Conservation (phyloP, 2,329 filamentous ascomycete genomes). For the Onygenales sp. region DNA sequence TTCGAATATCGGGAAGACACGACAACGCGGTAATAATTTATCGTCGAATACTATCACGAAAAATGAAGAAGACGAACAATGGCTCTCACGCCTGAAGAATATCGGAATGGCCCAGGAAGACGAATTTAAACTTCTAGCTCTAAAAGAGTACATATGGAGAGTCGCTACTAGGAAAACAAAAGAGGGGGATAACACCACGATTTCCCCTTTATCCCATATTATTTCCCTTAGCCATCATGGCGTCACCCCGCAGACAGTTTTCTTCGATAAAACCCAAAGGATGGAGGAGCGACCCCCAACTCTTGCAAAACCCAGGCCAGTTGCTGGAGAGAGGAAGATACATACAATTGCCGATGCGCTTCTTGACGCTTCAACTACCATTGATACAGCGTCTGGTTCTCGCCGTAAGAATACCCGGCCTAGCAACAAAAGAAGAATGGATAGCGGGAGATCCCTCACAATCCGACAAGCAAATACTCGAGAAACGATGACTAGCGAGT, state of each 20-base stretch:
- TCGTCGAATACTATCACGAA: conserved; percentile 55
- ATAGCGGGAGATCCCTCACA: conserved; percentile 11
- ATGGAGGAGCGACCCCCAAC: conserved; percentile 31
- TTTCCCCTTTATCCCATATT: conserved; percentile 50
- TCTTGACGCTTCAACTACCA: conserved; percentile 81
- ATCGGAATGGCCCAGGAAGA: conserved; percentile 75
- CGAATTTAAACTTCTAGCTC: conserved; percentile 75
- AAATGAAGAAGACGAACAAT: conserved; percentile 90
- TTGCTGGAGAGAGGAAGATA: conserved; percentile 34
- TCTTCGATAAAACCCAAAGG: conserved; percentile 71
- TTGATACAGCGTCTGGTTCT: conserved; percentile 54
- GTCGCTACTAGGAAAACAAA: conserved; percentile 63
- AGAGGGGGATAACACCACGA: conserved; percentile 32
- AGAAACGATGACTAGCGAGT: conserved; percentile 17
- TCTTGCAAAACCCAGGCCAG: conserved; percentile 19
- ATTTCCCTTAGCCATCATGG: conserved; percentile 65
- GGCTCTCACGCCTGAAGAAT: conserved; percentile 76
- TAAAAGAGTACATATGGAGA: conserved; percentile 87
- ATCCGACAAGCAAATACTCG: conserved; percentile 14
- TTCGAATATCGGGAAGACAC: conserved; percentile 48
- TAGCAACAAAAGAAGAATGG: conserved; percentile 31
- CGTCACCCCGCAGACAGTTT: conserved; percentile 76
- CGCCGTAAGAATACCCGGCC: conserved; percentile 30
- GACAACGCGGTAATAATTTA: conserved; percentile 32
- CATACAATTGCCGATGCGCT: conserved; percentile 86